Conservation (phyloP, 768 basidiomycete genomes). For the Thelephora ganbajun region DNA sequence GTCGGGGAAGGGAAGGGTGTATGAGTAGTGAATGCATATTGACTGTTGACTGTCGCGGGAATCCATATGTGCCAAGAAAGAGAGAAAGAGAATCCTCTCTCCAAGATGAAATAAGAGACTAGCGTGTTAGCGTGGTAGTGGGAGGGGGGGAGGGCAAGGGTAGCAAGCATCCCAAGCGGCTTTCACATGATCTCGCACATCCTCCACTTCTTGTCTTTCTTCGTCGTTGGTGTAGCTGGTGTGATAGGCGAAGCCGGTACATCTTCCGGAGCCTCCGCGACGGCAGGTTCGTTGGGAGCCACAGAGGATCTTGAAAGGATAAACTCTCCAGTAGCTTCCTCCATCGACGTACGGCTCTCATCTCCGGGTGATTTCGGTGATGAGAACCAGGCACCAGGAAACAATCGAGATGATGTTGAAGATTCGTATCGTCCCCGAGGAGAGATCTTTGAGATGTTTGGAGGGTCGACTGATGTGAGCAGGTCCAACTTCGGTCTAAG, state of each 20-base stretch:
- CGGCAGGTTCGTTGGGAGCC: slow-evolving; percentile 2
- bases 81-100: too few relatives aligned
- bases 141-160: too few relatives aligned
- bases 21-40: too few relatives aligned
- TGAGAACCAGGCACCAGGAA: slow-evolving; percentile 40
- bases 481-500: slow-evolving; percentile 7
- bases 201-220: slow-evolving; percentile 11
- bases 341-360: slow-evolving; percentile 32
- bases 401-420: slow-evolving; percentile 39
- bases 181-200: slow-evolving; percentile 16
- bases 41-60: too few relatives aligned
- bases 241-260: not conserved
- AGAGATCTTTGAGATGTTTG: slow-evolving; percentile 13
- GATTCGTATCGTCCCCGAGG: slow-evolving; percentile 27
- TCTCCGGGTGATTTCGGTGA: slow-evolving; percentile 22
- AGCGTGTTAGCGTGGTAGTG: too few relatives aligned
- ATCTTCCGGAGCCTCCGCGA: slow-evolving; percentile 11
- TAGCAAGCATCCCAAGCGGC: too few relatives aligned
- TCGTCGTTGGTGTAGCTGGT: slow-evolving; percentile 8
- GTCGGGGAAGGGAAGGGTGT: too few relatives aligned
- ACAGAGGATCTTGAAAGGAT: slow-evolving; percentile 8
- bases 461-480: slow-evolving; percentile 2
- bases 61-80: too few relatives aligned
- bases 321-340: slow-evolving; percentile 37
- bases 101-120: too few relatives aligned